A percentile compares a stretch with the other conserved stretches of the same genome.
Conservation (phyloP, 768 basidiomycete genomes). For the Phanerodontia chrysosporium region DNA sequence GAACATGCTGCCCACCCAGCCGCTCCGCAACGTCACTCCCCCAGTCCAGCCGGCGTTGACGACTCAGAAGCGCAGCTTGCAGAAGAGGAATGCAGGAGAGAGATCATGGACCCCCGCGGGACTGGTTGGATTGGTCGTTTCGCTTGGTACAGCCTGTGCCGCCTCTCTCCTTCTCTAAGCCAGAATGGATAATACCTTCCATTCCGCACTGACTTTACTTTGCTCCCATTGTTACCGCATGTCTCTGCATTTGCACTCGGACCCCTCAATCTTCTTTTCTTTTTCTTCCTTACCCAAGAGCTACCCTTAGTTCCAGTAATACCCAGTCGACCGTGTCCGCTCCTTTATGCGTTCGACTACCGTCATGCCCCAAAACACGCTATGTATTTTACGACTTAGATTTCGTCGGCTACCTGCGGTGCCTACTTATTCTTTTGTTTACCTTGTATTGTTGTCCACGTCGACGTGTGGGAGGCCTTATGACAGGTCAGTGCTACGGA, state of each 20-base stretch:
- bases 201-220: conserved; percentile 1
- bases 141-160: conserved; percentile 9
- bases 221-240: conserved; percentile 5
- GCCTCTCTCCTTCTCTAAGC: conserved; percentile 11
- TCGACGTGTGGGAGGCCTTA: not conserved
- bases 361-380: conserved; percentile 8
- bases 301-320: conserved; percentile 1
- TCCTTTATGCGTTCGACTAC: conserved; percentile 8
- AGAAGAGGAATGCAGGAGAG: conserved; percentile 15
- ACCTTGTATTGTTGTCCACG: not conserved
- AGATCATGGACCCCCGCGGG: conserved; percentile 12
- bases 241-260: conserved; percentile 6
- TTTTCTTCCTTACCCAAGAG: not conserved
- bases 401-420: not conserved
- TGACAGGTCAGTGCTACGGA: not conserved
- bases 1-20: conserved; percentile 79
- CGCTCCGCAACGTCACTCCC: conserved; percentile 51
- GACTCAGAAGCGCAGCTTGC: conserved; percentile 8
- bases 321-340: conserved; percentile 12
- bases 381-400: conserved; percentile 8
- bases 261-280: conserved; percentile 5
- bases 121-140: conserved; percentile 5
- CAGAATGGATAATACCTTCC: not conserved
- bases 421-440: not conserved
- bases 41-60: conserved; percentile 13